Evolutionary conservation across 306 rosid genomes (phyloP), one percentile per base, ranked within the genome.

Genomic region (Acacia acuminata): DNA sequence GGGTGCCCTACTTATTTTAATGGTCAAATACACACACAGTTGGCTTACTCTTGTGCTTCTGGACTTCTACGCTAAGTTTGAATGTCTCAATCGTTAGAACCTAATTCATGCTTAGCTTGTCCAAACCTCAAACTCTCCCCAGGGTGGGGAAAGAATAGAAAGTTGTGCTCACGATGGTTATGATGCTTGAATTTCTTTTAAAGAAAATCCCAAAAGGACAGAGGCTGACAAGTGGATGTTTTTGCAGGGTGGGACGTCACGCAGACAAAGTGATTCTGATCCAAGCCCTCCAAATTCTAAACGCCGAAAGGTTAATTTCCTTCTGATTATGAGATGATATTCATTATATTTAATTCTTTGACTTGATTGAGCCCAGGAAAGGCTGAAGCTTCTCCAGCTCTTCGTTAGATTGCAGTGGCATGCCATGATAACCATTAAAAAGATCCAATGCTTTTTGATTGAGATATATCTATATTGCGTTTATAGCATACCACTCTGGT

Each of bases 231-330:
- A 60, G 79, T 76, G 50, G 43, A 51, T n/a, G 6, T 58, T 17
- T 82, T 65, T 85, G 83, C 86, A 88, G 90, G 90, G 70, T 67
- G 97, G 91, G 86, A 82, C 94, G 58, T 90, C 98, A 0, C 90
- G 84, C 75, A 81, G 88, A 53, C 92, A 34, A 22, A 71, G 80
- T 75, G 90, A 79, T 77, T 76, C 84, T 38, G 93, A 94, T 51
- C 73, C 89, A 68, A 75, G 65, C 82, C 82, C 91, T 81, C 93
- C 96, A 65, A 87, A 73, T 83, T 71, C 97, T 73, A 94, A 94
- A 88, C 98, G 98, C 55, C 98, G 83, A 87, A 94, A 91, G 98
- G 98, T 94, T 42, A 19, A 20, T 56, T 65, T 68, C 75, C 27
- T 81, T 70, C 56, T 56, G 76, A 32, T 64, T 78, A 71, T 34